Conservation (phyloP, 257 asterid species). For the Nicotiana benthamiana region DNA sequence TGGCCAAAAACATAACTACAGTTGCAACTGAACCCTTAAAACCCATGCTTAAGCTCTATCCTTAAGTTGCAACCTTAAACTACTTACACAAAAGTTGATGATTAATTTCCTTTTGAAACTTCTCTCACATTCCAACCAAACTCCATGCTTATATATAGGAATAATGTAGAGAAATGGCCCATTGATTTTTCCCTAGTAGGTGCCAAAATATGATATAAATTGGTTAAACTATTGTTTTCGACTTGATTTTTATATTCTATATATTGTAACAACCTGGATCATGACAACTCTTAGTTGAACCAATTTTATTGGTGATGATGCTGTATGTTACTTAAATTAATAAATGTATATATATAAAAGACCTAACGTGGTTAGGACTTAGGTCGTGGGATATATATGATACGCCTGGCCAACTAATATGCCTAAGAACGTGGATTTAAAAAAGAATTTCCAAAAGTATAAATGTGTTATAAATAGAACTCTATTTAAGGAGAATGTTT, state of each 20-base stretch:
- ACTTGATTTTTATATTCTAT: too few species aligned
- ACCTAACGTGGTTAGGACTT: background rate
- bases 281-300: background rate
- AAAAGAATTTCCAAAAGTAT: background rate
- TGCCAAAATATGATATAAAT: background rate
- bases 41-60: background rate
- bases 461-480: too few species aligned
- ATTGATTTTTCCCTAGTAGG: background rate
- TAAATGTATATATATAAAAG: background rate
- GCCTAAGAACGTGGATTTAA: conserved; percentile 1
- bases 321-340: background rate
- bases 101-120: background rate
- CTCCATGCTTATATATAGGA: background rate
- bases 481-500: too few species aligned
- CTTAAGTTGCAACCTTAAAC: background rate
- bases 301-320: background rate
- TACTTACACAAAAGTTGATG: background rate
- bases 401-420: background rate
- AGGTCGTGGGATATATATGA: background rate
- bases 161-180: background rate
- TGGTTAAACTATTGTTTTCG: background rate
- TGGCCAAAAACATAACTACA: background rate
- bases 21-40: background rate
- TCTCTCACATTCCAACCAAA: background rate
- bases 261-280: background rate